Base-by-base conservation (phyloP, 768 basidiomycete genomes). In the Suillus americanus region DNA sequence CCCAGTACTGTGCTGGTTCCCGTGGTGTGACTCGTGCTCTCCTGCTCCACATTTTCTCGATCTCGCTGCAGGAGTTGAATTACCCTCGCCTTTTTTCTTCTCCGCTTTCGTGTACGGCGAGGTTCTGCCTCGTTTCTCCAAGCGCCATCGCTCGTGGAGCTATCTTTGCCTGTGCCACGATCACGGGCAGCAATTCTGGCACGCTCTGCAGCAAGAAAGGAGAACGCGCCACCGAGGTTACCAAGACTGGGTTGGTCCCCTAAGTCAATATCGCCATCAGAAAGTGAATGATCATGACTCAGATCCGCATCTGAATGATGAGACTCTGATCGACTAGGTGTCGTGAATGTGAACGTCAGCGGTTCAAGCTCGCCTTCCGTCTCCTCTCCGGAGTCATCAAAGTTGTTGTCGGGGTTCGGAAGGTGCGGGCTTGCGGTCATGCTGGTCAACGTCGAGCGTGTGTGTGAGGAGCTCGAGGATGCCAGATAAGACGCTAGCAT, bases 151-250 rank as follows among this genome's bases (percentile, higher is more conserved):
- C 79, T 77, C 28, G 76, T 77, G 12, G 75, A 76, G 14, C 76
- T 76, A 43, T 64, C 66, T 73, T 73, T 45, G 68, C 66, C 66
- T 70, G 74, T 62, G 73, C 61, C 73, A 41, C 57, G 57, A 13
- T 59, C 57, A 50, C 77, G 72, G 8, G 86, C 88, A 51, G 79
- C 82, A 67, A 85, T 80, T 66, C 82, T 81, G 41, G 85, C 86
- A 62, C 89, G 81, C 72, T 93, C 91, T 12, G 85, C 86, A 50
- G 88, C 89, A 59, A 92, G 81, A 65, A 92, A 94, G n/a, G 83
- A 85, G 16, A 94, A 80, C 0, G 89, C 90, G 65, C 87, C 86
- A 64, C 90, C 90, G 18, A 94, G 82, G 61, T 85, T 84, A 0
- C 92, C 92, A 16, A 94, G 76, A 3, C 89, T 91, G 0, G 92